These are phyloP conservation scores for Fusarium globosum DNA, from an alignment of 2,329 filamentous ascomycete species.

Conservation along the genomic window DNA sequence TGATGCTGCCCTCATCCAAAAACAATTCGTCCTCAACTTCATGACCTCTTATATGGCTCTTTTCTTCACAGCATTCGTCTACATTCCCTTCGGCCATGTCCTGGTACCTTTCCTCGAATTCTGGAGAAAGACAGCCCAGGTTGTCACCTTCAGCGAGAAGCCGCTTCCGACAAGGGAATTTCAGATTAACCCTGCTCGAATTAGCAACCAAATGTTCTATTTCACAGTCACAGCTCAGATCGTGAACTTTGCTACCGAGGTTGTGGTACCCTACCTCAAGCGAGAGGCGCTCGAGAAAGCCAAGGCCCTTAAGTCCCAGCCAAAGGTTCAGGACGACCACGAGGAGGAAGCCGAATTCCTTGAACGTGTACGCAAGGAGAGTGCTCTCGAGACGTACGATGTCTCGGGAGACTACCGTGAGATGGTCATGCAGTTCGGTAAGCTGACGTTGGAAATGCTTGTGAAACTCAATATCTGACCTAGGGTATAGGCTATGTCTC, in stretches of 20 bases:
- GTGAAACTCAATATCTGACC: slow-evolving; percentile 9
- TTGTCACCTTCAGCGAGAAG: slow-evolving; percentile 80
- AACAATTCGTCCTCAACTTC: slow-evolving; percentile 96
- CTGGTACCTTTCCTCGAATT: slow-evolving; percentile 89
- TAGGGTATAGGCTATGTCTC: slow-evolving; percentile 76
- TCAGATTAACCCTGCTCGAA: slow-evolving; percentile 82
- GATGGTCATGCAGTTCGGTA: slow-evolving; percentile 86
- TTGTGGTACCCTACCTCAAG: slow-evolving; percentile 86
- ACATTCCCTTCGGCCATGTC: slow-evolving; percentile 87
- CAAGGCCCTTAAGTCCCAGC: slow-evolving; percentile 75
- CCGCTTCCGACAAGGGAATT: slow-evolving; percentile 75
- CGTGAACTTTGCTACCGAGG: slow-evolving; percentile 86
- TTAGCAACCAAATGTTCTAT: slow-evolving; percentile 94
- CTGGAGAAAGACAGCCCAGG: slow-evolving; percentile 78
- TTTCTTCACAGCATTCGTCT: slow-evolving; percentile 93
- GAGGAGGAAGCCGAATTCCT: slow-evolving; percentile 86
- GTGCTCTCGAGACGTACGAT: slow-evolving; percentile 85
- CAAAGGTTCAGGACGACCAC: slow-evolving; percentile 66
- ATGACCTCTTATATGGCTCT: slow-evolving; percentile 94
- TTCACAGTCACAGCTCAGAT: slow-evolving; percentile 95
- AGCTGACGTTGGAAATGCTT: slow-evolving; percentile 34
- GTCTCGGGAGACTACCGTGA: slow-evolving; percentile 92
- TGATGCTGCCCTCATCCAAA: slow-evolving; percentile 85
- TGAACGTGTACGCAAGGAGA: slow-evolving; percentile 82
- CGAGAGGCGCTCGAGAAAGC: slow-evolving; percentile 81